phyloP scores from a whole-genome alignment of 2,329 filamentous ascomycete species.

The Pestalotiopsis fici region DNA sequence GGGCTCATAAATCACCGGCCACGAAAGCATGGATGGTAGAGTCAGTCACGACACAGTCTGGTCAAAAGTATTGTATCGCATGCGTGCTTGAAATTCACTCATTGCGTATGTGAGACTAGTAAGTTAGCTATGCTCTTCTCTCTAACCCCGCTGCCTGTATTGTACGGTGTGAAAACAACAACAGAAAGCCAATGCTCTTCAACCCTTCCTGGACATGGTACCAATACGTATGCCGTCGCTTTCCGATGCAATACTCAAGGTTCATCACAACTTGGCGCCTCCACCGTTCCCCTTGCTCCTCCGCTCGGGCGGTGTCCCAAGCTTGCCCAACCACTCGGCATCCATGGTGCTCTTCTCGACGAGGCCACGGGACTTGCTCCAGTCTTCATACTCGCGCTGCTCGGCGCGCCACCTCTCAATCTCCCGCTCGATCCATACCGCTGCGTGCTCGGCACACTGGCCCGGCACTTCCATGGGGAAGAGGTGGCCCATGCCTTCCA shows the following conservation, averaged over 20 bases:
- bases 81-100: too few species aligned
- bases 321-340: constrained; percentile 58
- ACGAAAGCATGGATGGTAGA: too few species aligned
- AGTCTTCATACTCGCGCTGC: constrained; percentile 57
- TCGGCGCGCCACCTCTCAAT: constrained; percentile 57
- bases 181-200: too few species aligned
- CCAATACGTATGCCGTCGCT: neutral
- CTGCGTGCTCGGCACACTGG: constrained; percentile 63
- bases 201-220: neutral
- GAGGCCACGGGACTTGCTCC: constrained; percentile 48
- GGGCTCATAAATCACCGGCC: too few species aligned
- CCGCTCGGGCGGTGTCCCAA: constrained; percentile 26
- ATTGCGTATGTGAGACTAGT: too few species aligned
- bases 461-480: constrained; percentile 79
- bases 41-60: too few species aligned
- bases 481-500: constrained; percentile 73
- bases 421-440: constrained; percentile 58
- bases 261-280: constrained; percentile 1
- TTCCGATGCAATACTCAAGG: neutral
- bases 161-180: too few species aligned
- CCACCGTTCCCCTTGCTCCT: neutral
- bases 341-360: constrained; percentile 58
- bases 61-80: too few species aligned
- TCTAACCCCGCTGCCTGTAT: too few species aligned
- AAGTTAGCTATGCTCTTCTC: too few species aligned